phyloP scores from a whole-genome alignment of 2,329 filamentous ascomycete species.

The Ceratocystis colombiana region DNA sequence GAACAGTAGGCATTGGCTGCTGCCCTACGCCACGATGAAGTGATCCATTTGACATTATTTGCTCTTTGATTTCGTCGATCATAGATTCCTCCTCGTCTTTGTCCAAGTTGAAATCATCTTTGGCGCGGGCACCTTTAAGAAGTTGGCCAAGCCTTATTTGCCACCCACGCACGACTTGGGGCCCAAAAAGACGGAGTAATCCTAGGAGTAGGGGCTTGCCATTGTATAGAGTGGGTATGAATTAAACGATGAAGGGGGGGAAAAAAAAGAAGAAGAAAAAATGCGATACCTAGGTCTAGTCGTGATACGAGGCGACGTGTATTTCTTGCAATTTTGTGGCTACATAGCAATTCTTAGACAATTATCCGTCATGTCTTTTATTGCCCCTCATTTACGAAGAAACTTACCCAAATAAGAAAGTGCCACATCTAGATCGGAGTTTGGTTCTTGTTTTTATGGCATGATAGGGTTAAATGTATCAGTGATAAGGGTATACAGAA shows the following conservation, averaged over 20 bases:
- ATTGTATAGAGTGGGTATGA: background rate
- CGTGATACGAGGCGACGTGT: no score
- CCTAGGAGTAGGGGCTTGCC: background rate
- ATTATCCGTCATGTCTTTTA: no score
- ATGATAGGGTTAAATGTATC: background rate
- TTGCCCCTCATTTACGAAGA: no score
- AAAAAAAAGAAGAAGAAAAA: background rate
- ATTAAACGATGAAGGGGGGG: background rate
- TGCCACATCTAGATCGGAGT: background rate
- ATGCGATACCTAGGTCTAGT: background rate
- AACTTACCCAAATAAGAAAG: no score
- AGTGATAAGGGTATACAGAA: background rate
- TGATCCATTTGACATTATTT: background rate
- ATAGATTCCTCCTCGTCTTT: background rate
- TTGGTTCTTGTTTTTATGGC: background rate
- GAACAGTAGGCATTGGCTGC: no score
- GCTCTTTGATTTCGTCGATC: background rate
- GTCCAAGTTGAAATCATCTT: background rate
- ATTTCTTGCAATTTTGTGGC: no score
- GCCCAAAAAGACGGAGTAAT: background rate
- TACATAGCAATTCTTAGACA: no score
- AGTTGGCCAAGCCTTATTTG: conserved; percentile 6
- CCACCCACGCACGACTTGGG: background rate
- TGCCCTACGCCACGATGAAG: no score
- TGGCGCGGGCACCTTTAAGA: background rate